Evolutionary conservation across 768 basidiomycete species (phyloP).

Genomic region (Crucibulum laeve): DNA sequence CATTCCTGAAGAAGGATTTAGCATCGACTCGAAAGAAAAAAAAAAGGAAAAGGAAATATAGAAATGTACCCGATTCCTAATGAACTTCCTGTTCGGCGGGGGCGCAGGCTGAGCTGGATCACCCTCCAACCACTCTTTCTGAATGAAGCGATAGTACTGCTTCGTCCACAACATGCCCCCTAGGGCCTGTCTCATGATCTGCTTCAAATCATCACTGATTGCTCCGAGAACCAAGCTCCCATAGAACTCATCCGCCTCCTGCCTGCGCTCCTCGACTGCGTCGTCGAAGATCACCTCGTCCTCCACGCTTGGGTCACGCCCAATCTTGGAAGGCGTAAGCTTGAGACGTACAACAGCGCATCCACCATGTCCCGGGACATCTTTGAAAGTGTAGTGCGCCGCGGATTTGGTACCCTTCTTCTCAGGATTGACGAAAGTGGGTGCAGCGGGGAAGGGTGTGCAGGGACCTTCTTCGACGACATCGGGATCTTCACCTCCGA

Average conservation of each 20-base stretch:
- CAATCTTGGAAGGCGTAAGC: constrained; percentile 72
- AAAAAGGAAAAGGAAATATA: neutral
- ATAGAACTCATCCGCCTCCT: constrained; percentile 98
- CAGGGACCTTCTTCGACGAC: constrained; percentile 50
- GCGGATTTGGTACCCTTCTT: constrained; percentile 88
- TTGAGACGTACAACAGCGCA: constrained; percentile 94
- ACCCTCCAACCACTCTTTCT: constrained; percentile 94
- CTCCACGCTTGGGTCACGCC: constrained; percentile 74
- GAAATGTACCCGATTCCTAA: constrained; percentile 71
- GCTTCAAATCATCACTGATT: constrained; percentile 88
- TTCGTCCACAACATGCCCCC: constrained; percentile 99
- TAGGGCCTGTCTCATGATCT: constrained; percentile 95
- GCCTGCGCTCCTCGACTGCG: constrained; percentile 81
- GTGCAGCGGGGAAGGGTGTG: constrained; percentile 50
- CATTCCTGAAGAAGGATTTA: constrained; percentile 62
- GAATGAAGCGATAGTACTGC: constrained; percentile 94
- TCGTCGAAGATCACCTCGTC: constrained; percentile 92
- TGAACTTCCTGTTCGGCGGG: constrained; percentile 79
- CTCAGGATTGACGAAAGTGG: constrained; percentile 79
- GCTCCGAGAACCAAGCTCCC: constrained; percentile 72
- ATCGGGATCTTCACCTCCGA: constrained; percentile 31
- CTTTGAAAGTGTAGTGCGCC: constrained; percentile 83
- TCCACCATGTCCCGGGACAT: constrained; percentile 89
- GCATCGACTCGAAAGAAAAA: neutral
- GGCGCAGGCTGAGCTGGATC: constrained; percentile 95